phyloP scores from a whole-genome alignment of 441 rosid genomes.

The Adansonia gregorii region DNA sequence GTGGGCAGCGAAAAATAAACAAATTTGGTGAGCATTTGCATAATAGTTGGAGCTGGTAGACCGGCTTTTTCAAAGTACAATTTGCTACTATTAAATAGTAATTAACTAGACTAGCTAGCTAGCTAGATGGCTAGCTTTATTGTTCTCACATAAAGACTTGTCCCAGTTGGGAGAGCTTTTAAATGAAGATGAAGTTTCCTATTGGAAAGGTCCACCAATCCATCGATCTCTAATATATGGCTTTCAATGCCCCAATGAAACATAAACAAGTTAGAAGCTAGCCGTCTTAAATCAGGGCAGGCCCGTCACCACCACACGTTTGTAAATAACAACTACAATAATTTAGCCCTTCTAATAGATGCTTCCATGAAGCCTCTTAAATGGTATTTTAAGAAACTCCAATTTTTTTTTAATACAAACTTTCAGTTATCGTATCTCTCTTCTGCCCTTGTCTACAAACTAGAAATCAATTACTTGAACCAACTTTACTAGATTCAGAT shows the following conservation, averaged over 20 bases:
- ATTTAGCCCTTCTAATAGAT: background rate
- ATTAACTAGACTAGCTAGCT: background rate
- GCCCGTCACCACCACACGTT: no score
- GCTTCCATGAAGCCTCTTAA: background rate
- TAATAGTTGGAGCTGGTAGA: conserved; percentile 61
- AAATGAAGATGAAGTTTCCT: background rate
- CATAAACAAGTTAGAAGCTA: background rate
- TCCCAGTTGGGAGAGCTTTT: background rate
- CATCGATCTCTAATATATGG: background rate
- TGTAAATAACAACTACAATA: no score
- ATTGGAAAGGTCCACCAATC: background rate
- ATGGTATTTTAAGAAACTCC: no score
- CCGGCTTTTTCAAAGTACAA: conserved; percentile 34
- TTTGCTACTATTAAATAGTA: conserved; percentile 4
- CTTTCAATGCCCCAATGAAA: conserved; percentile 2
- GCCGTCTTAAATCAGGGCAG: background rate
- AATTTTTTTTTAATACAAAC: background rate
- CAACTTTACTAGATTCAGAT: conserved; percentile 24
- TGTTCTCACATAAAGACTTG: background rate
- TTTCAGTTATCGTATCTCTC: background rate
- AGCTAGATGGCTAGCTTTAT: background rate
- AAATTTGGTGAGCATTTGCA: conserved; percentile 38
- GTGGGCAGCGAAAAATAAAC: conserved; percentile 27
- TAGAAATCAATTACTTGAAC: conserved; percentile 6
- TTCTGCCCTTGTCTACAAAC: background rate